These are phyloP conservation scores for Triticum monococcum DNA, from an alignment of 176 grass and related monocot species.

Conservation along the genomic window DNA sequence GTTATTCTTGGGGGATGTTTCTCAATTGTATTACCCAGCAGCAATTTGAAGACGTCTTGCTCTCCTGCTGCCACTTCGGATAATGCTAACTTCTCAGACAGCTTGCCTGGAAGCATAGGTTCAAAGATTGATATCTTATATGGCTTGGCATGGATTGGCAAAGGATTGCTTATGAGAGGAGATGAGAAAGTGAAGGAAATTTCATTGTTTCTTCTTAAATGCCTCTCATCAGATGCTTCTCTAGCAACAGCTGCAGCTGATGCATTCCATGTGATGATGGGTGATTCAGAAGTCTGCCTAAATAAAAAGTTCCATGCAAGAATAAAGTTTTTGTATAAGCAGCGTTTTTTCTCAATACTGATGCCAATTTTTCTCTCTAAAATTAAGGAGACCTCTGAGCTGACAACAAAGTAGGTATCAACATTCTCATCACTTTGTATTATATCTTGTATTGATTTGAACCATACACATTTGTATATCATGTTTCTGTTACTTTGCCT, in stretches of 20 bases:
- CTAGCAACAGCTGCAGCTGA: conserved; percentile 64
- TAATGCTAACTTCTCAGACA: background rate
- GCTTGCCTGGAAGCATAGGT: conserved; percentile 23
- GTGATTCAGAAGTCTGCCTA: conserved; percentile 85
- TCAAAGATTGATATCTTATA: conserved; percentile 44
- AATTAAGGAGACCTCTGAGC: conserved; percentile 57
- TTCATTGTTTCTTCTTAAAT: conserved; percentile 77
- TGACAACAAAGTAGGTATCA: conserved; percentile 51
- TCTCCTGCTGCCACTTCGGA: conserved; percentile 24
- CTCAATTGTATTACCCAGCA: conserved; percentile 40
- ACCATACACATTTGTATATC: background rate
- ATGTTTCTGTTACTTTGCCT: conserved; percentile 16
- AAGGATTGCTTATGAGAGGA: conserved; percentile 96
- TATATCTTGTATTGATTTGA: background rate
- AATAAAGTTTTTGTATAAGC: conserved; percentile 93
- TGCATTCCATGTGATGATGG: conserved; percentile 87
- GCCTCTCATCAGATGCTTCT: conserved; percentile 32
- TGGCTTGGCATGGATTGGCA: conserved; percentile 84
- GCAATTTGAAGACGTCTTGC: conserved; percentile 19
- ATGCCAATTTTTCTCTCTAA: conserved; percentile 72
- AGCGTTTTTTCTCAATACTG: conserved; percentile 90
- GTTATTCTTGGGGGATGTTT: conserved; percentile 56
- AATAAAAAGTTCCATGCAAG: conserved; percentile 90
- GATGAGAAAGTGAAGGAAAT: conserved; percentile 90
- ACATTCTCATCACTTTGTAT: background rate